A percentile compares a stretch with the other conserved stretches of the same genome.
phyloP scores from a whole-genome alignment of 768 basidiomycete species.

The Russula emetica region DNA sequence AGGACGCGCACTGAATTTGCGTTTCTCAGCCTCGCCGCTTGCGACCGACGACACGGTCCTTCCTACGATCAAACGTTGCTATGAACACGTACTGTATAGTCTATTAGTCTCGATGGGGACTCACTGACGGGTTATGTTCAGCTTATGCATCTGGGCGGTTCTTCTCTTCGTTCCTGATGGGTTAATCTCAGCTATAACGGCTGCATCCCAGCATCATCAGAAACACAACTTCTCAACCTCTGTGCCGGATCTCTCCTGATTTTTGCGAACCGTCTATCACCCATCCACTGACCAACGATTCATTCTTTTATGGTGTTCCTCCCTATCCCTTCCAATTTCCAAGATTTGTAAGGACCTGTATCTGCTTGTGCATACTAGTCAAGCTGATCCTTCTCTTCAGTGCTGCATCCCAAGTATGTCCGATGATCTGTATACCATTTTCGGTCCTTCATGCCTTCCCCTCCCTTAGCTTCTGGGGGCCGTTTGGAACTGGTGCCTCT shows the following conservation, averaged over 20 bases:
- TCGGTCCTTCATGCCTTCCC: background rate
- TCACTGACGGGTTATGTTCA: background rate
- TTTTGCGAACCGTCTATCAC: background rate
- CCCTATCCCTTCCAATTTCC: too few relatives aligned
- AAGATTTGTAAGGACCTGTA: too few relatives aligned
- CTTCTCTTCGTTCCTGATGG: too few relatives aligned
- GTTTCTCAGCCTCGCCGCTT: background rate
- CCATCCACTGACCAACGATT: background rate
- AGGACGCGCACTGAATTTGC: background rate
- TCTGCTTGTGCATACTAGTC: background rate
- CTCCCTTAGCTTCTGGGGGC: conserved; percentile 2
- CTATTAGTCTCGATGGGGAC: background rate
- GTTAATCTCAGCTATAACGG: too few relatives aligned
- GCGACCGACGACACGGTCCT: background rate
- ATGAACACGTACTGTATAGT: background rate
- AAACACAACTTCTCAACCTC: too few relatives aligned
- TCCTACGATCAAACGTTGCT: background rate
- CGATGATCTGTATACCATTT: background rate
- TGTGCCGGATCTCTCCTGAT: too few relatives aligned
- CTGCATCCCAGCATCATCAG: too few relatives aligned
- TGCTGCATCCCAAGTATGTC: conserved; percentile 13
- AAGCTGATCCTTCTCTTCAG: background rate
- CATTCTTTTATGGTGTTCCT: too few relatives aligned
- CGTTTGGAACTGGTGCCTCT: conserved; percentile 32
- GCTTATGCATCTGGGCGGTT: background rate